These are phyloP conservation scores for Leccinum uliginosum DNA, from an alignment of 768 basidiomycete genomes.

Conservation along the genomic window DNA sequence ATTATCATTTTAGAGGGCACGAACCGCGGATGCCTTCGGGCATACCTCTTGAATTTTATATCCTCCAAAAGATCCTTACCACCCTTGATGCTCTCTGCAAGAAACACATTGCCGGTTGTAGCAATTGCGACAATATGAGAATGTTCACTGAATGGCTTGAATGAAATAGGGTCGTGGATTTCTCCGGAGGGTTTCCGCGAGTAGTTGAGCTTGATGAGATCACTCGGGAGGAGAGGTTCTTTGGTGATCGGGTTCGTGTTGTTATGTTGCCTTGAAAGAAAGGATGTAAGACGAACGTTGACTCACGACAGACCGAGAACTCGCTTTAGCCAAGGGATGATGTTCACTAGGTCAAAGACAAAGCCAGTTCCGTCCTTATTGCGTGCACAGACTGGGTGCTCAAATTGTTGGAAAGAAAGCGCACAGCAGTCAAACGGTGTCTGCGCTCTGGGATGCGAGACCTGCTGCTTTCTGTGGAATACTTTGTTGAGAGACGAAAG, in stretches of 20 bases:
- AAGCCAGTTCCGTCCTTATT: slow-evolving; percentile 75
- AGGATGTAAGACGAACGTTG: slow-evolving; percentile 8
- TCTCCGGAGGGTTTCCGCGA: slow-evolving; percentile 81
- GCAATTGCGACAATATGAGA: slow-evolving; percentile 91
- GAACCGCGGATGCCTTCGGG: background rate
- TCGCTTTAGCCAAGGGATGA: slow-evolving; percentile 92
- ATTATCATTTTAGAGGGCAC: background rate
- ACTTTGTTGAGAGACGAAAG: slow-evolving; percentile 6
- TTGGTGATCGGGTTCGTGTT: slow-evolving; percentile 78
- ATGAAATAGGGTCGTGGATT: slow-evolving; percentile 94
- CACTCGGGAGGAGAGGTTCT: slow-evolving; percentile 61
- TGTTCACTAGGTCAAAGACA: slow-evolving; percentile 89
- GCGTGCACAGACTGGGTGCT: slow-evolving; percentile 82
- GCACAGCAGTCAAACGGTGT: slow-evolving; percentile 92
- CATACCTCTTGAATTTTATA: slow-evolving; percentile 76
- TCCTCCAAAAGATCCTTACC: slow-evolving; percentile 86
- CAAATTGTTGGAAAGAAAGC: slow-evolving; percentile 85
- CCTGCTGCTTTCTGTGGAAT: slow-evolving; percentile 57
- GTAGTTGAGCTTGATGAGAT: slow-evolving; percentile 78
- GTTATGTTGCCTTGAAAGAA: slow-evolving; percentile 61
- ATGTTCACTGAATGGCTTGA: slow-evolving; percentile 96
- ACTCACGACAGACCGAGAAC: slow-evolving; percentile 23
- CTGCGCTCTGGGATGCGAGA: slow-evolving; percentile 55
- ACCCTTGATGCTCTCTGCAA: slow-evolving; percentile 85
- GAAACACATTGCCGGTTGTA: slow-evolving; percentile 88